These are phyloP conservation scores for Boletus tomentosulus DNA, from an alignment of 768 basidiomycete species.

Conservation along the genomic window DNA sequence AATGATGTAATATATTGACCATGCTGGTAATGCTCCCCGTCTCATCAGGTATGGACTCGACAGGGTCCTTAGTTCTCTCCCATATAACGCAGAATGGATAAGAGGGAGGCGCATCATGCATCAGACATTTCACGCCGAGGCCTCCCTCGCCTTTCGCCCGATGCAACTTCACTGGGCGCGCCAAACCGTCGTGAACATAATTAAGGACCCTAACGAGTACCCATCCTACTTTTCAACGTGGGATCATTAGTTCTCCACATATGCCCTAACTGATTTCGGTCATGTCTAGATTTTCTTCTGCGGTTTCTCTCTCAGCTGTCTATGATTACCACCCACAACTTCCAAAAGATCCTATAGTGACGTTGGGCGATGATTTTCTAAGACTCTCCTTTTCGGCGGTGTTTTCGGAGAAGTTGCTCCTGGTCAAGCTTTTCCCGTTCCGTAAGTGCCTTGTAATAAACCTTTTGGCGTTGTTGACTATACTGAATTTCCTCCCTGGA, in stretches of 20 bases:
- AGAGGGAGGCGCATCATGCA: constrained; percentile 3
- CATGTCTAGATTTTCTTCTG: background rate
- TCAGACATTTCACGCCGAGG: background rate
- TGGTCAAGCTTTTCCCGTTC: constrained; percentile 9
- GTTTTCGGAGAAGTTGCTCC: background rate
- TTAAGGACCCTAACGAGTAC: background rate
- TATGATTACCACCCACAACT: background rate
- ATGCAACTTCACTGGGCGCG: constrained; percentile 7
- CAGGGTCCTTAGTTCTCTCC: constrained; percentile 1
- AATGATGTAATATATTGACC: too few species aligned
- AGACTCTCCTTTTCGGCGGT: background rate
- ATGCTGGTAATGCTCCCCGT: background rate
- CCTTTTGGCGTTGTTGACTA: background rate
- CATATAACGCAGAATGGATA: background rate
- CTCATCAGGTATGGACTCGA: constrained; percentile 4
- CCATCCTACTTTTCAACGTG: background rate
- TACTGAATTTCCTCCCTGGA: background rate
- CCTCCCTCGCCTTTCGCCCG: background rate
- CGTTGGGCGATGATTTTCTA: background rate
- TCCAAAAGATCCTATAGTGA: background rate
- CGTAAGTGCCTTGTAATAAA: background rate
- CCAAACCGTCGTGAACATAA: background rate
- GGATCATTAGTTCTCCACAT: background rate
- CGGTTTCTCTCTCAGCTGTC: background rate
- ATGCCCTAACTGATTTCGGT: background rate